Evolutionary conservation across 352 stramenopile species (phyloP), one percentile per base, ranked within the genome.

Genomic region (Globisporangium alternatum): DNA sequence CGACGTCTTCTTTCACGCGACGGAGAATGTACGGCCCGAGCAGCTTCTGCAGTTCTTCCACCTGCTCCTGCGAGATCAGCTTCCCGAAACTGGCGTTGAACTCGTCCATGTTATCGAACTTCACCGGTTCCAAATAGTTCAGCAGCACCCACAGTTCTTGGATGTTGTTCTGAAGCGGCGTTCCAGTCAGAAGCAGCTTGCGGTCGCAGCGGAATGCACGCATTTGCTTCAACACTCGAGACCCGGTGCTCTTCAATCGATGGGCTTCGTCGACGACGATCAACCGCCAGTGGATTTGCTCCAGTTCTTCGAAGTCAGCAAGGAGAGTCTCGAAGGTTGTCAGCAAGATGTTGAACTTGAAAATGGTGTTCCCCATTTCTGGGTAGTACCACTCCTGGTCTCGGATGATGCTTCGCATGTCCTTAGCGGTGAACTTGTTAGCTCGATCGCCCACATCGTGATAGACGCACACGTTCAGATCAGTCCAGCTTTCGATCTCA

Each of bases 391-490:
- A 97, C 69, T 95, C 86, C 45, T 95, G 86, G 22, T 92, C 74
- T 28, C 89, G 88, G 52, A 97, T 91, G 35, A 96, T 76, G 30
- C 80, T 77, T 12, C 89, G 80, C 83, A 95, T 93, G 51, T 96
- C 87, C 58, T 96, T 96, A 2, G 86, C 85, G 12, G 78, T 94
- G 68, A 90, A 95, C 52, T 91, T 90, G 55, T 69, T 89, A 0
- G 72, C 82, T 8, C 81, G 77, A 59, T 95, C 88, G 12, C 89
- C 82, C 71, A 95, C 86, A 70, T 99, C 97, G 69, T 99, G 97
- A 75, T 99, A 99, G 0, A 99, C 93, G 66, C 97, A 99, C 30
- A 98, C 96, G 52, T 98, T 97, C 71, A 99, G 93, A 74, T 99
- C 96, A n/a, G 97, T 99, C 95, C 70, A 97, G 61, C 75, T 95